These are phyloP conservation scores for Penicillium sp. DNA, from an alignment of 2,329 filamentous ascomycete genomes.

Conservation along the genomic window DNA sequence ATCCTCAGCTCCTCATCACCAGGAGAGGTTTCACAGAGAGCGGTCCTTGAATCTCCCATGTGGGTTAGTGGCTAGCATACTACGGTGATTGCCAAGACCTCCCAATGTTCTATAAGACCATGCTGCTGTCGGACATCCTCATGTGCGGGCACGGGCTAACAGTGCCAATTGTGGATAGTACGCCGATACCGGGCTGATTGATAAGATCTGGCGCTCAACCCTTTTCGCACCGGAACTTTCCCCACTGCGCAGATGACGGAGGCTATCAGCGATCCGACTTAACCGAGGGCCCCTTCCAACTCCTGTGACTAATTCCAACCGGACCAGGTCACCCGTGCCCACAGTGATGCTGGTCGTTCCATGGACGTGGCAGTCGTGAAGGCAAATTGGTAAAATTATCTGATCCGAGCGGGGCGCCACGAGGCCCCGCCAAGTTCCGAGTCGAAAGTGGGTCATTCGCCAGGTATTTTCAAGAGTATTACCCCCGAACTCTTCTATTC, in stretches of 20 bases:
- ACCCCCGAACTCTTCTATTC: not conserved
- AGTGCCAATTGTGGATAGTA: no score
- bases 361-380: not conserved
- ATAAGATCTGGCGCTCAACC: not conserved
- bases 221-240: no score
- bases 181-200: conserved; percentile 2
- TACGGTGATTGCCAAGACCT: not conserved
- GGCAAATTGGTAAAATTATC: not conserved
- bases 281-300: no score
- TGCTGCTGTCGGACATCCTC: not conserved
- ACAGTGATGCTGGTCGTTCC: no score
- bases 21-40: no score
- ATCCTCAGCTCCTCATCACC: no score
- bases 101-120: not conserved
- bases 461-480: not conserved
- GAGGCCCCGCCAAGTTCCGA: not conserved
- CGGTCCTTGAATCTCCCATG: no score
- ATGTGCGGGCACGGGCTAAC: not conserved
- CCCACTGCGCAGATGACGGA: not conserved
- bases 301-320: no score
- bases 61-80: no score
- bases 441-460: not conserved
- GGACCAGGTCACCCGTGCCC: no score
- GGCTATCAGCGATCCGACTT: not conserved
- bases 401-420: conserved; percentile 8